These are phyloP conservation scores for Fraxinus paxiana DNA, from an alignment of 305 asterid species.

Conservation along the genomic window DNA sequence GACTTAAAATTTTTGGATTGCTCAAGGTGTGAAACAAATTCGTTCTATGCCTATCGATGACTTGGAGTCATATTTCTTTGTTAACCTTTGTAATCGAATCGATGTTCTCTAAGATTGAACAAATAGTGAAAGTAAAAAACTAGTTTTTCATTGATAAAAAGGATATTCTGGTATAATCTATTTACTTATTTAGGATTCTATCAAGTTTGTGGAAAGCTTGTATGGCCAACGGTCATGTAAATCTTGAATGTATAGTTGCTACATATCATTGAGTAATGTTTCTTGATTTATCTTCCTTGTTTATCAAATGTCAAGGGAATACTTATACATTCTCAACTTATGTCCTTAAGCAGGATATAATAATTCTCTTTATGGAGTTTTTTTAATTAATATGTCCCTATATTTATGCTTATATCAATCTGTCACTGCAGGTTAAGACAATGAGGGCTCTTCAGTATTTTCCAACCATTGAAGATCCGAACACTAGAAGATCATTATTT, in stretches of 20 bases:
- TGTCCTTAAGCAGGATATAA: slow-evolving; percentile 7
- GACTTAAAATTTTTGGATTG: background rate
- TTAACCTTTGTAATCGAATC: background rate
- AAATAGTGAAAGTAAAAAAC: background rate
- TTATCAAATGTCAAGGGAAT: background rate
- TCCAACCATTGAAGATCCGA: slow-evolving; percentile 88
- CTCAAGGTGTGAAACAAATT: background rate
- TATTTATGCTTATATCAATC: slow-evolving; percentile 13
- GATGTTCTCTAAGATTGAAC: background rate
- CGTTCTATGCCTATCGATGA: background rate
- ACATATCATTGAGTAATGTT: background rate
- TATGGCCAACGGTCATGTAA: background rate
- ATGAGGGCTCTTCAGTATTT: slow-evolving; percentile 98
- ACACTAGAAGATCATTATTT: slow-evolving; percentile 80
- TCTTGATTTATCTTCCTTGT: background rate
- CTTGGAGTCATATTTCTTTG: background rate
- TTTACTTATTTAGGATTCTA: background rate
- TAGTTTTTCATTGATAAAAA: background rate
- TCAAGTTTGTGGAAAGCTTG: background rate
- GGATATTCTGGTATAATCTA: background rate
- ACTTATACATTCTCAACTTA: background rate
- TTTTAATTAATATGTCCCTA: slow-evolving; percentile 18
- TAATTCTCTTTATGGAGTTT: slow-evolving; percentile 12
- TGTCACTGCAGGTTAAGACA: slow-evolving; percentile 61
- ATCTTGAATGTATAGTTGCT: background rate